Evolutionary conservation across 176 grass and related monocot genomes (phyloP), one percentile per base, ranked within the genome.

Genomic region (Aegilops umbellulata): DNA sequence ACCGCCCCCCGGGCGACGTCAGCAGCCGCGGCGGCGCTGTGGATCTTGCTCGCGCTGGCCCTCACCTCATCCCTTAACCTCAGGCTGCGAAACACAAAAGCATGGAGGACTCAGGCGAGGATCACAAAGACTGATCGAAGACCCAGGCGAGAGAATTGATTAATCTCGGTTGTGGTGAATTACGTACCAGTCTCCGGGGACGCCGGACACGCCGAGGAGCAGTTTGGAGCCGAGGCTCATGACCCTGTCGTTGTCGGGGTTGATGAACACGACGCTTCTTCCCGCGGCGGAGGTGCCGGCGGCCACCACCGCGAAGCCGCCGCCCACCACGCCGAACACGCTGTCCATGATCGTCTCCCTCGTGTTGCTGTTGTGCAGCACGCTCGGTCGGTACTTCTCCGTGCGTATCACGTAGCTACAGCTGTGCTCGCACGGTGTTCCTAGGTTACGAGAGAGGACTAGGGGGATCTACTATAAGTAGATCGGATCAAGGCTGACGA

Each of bases 191-290:
- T 94, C 84, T 72, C 90, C 92, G 47, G 74, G 74, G 63, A 90
- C 87, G 44, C 92, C 89, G 31, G 92, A 94, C 53, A 90, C 60
- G 57, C 92, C 92, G 14, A 94, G 84, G 16, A 92, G 81, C 77
- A 91, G 82, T 66, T 94, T 81, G 34, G 92, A 87, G 65, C 89
- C 89, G 42, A 94, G 87, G 69, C 87, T 24, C 92, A 82, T 91
- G 70, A 94, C 42, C 87, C 91, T 91, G 79, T 91, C 92, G 70
- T 94, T 87, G 80, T 94, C 71, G 44, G 73, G 44, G 44, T 76
- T 76, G 25, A 26, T 53, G 26, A 76, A 76, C 44, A 76, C 73
- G 73, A 29, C 51, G 72, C 72, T 94, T 61, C 84, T 91, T 30
- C 89, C 63, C 46, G 85, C 76, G 15, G 84, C 89, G 22, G 92